These are phyloP conservation scores for Apium graveolens DNA, from an alignment of 129 eudicot species.

Conservation along the genomic window DNA sequence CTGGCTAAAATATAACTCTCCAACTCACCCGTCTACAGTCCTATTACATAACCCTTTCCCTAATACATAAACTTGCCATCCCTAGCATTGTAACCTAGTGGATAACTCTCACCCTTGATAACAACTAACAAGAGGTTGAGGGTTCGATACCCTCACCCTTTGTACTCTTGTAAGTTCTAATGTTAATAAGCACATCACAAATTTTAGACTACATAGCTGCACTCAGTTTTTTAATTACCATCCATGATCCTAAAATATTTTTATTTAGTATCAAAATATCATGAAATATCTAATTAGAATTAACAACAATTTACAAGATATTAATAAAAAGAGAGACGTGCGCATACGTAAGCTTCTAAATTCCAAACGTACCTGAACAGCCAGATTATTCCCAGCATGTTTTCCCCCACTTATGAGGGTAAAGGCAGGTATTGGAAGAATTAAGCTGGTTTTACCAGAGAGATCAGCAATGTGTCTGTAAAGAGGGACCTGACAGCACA, in stretches of 20 bases:
- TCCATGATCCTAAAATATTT: background rate
- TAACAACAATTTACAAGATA: background rate
- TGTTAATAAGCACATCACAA: background rate
- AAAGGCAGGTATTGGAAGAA: conserved; percentile 82
- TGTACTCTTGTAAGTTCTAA: background rate
- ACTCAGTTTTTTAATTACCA: background rate
- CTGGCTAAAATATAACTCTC: background rate
- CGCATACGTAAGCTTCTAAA: background rate
- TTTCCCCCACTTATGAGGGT: conserved; percentile 86
- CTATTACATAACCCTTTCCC: background rate
- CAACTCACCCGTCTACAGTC: background rate
- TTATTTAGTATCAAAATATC: background rate
- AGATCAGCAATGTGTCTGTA: conserved; percentile 91
- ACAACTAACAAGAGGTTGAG: background rate
- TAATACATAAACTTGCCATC: background rate
- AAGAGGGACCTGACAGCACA: conserved; percentile 59
- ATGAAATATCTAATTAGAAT: background rate
- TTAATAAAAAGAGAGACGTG: too few species aligned
- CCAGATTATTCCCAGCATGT: conserved; percentile 76
- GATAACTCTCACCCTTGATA: background rate
- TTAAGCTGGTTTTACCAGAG: conserved; percentile 55
- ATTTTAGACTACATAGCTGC: background rate
- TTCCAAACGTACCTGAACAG: conserved; percentile 43
- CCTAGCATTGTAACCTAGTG: background rate
- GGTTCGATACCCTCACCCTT: background rate